A percentile compares a stretch with the other conserved stretches of the same genome.
Conservation (phyloP, 805 yeast species). For the Yarrowia phangngaensis region DNA sequence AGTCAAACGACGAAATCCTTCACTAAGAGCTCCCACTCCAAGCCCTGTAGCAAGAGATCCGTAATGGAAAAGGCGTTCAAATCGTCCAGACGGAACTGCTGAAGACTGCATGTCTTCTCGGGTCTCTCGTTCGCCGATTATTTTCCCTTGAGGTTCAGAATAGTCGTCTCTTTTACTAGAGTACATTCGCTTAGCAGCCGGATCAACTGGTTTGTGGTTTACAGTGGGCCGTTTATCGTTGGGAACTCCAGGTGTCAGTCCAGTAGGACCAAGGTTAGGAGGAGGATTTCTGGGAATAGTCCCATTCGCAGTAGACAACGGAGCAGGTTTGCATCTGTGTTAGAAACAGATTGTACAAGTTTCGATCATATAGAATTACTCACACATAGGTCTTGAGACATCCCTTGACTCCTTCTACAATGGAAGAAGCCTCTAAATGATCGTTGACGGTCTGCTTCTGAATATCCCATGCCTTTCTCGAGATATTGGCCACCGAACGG, state of each 20-base stretch:
- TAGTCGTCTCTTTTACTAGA: too few relatives aligned
- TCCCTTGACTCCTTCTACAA: conserved; percentile 21
- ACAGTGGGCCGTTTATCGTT: conserved; percentile 21
- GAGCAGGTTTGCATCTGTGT: conserved; percentile 10
- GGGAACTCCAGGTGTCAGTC: conserved; percentile 13
- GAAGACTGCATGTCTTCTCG: conserved; percentile 51
- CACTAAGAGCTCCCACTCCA: conserved; percentile 77
- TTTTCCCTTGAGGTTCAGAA: conserved; percentile 10
- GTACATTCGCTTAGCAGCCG: conserved; percentile 19
- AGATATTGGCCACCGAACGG: conserved; percentile 23
- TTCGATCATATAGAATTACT: too few relatives aligned
- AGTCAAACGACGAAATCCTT: conserved; percentile 61
- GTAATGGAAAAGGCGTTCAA: conserved; percentile 88
- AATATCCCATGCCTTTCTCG: conserved; percentile 22
- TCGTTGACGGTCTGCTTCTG: conserved; percentile 19
- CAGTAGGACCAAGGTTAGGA: conserved; percentile 4
- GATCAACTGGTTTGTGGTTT: conserved; percentile 2
- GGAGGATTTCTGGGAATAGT: conserved; percentile 16
- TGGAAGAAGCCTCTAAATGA: conserved; percentile 21
- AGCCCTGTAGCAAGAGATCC: conserved; percentile 90
- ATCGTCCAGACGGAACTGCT: conserved; percentile 78
- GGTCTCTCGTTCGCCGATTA: conserved; percentile 22
- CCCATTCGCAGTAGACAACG: conserved; percentile 14
- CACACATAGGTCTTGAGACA: conserved; percentile 8
- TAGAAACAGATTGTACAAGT: too few relatives aligned